These are phyloP conservation scores for Fomes fomentarius DNA, from an alignment of 1,284 basidiomycete species.

Conservation along the genomic window DNA sequence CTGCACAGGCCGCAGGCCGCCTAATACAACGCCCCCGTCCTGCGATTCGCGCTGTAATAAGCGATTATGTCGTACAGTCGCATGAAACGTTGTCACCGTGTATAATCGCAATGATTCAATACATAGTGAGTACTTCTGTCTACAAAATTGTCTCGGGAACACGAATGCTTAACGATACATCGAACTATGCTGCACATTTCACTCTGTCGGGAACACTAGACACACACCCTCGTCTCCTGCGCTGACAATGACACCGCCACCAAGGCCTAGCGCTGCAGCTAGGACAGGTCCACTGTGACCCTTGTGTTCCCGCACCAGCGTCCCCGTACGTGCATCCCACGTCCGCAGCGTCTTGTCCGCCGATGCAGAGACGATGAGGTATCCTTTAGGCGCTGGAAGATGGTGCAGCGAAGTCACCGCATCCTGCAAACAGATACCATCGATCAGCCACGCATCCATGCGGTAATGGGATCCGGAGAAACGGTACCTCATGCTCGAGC, in stretches of 20 bases:
- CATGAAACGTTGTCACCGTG: no score
- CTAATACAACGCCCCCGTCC: no score
- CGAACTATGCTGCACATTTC: neutral
- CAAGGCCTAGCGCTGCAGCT: constrained; percentile 71
- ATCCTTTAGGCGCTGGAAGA: constrained; percentile 72
- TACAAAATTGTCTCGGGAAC: neutral
- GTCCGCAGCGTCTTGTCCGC: constrained; percentile 88
- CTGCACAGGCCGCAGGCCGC: no score
- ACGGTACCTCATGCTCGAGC: constrained; percentile 78
- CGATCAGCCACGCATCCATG: neutral
- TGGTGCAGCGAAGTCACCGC: constrained; percentile 82
- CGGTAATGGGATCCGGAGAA: constrained; percentile 20
- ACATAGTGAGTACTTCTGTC: neutral
- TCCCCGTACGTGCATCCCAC: constrained; percentile 91
- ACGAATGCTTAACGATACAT: neutral
- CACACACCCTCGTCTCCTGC: constrained; percentile 88
- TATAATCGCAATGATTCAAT: neutral
- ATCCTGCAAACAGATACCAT: constrained; percentile 59
- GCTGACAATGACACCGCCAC: constrained; percentile 73
- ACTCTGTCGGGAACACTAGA: constrained; percentile 75
- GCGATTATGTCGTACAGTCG: no score
- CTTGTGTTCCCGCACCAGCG: constrained; percentile 77
- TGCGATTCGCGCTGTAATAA: no score
- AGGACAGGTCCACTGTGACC: constrained; percentile 88
- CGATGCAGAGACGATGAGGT: constrained; percentile 82